Evolutionary conservation across 2,329 filamentous ascomycete genomes (phyloP).

Genomic region (Scytalidium sp.): DNA sequence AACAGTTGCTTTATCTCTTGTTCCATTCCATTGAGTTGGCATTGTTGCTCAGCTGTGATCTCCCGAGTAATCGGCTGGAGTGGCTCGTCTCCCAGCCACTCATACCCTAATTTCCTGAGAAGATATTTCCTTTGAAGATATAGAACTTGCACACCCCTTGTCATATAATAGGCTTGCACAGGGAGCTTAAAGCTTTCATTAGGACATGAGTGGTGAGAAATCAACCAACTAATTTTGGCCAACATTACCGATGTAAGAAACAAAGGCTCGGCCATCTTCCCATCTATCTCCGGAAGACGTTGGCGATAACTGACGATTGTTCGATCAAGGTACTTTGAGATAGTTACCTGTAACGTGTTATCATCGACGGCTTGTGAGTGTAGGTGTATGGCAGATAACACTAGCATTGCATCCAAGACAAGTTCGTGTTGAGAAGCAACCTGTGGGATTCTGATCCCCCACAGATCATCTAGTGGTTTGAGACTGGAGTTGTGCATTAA

Average conservation of each 20-base stretch:
- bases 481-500: not conserved
- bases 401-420: not conserved
- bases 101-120: not conserved
- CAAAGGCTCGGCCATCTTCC: not conserved
- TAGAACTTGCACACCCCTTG: conserved; percentile 4
- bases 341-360: not conserved
- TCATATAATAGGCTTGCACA: conserved; percentile 14
- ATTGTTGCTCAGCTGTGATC: not conserved
- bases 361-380: not conserved
- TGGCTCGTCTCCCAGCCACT: not conserved
- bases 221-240: conserved; percentile 9
- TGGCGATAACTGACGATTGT: not conserved
- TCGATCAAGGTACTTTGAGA: not conserved
- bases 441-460: not conserved
- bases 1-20: not conserved
- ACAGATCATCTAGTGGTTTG: not conserved
- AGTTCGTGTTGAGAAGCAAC: not conserved
- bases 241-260: not conserved
- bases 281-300: not conserved
- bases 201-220: conserved; percentile 2
- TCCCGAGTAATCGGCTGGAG: not conserved
- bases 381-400: not conserved
- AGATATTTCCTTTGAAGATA: conserved; percentile 2
- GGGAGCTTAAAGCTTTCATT: conserved; percentile 9
- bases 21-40: not conserved